Base-by-base conservation (phyloP, 768 basidiomycete species). In the Mycena indigotica region DNA sequence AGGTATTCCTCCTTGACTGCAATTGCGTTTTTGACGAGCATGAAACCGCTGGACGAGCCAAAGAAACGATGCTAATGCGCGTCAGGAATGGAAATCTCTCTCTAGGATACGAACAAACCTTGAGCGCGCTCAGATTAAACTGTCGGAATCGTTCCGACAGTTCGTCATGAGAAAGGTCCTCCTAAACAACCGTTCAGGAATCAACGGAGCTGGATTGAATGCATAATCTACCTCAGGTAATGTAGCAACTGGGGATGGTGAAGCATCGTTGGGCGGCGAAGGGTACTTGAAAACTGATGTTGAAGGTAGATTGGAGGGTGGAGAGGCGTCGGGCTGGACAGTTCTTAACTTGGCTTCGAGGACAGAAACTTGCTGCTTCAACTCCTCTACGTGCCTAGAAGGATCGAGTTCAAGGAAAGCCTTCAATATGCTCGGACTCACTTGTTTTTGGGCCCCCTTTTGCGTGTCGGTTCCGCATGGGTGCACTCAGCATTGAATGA, bases 401-500 rank as follows among this genome's bases (percentile, higher is more conserved):
- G 26, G 32, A 17, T n/a, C 2, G 38, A 49, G 23, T 15, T 26
- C 19, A 21, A 57, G 8, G 17, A 15, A 13, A 23, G 12, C 28
- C 28, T 30, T 30, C 23, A 23, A n/a, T 23, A 16, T 13, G 41
- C 6, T 19, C 50, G 28, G 40, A 50, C 41, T 41, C 13, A 67
- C 66, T 67, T 66, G 82, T 84, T 75, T 82, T 85, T 63, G 0
- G 62, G 62, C 12, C 62, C 62, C n/a, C 62, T 55, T 39, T 63
- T 63, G 10, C 52, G 46, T 19, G 78, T 73, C n/a, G 80, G 80
- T 58, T 80, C 79, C 30, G 78, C 63, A 62, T 87, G 86, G 3
- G 79, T 82, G 65, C 86, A 88, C 35, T 78, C 73, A 2, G 77
- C 72, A 38, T 72, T 73, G 41, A 76, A 80, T 1, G 75, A 63